Evolutionary conservation across 1,284 basidiomycete species (phyloP).

Genomic region (Singerocomus rubriflavus): DNA sequence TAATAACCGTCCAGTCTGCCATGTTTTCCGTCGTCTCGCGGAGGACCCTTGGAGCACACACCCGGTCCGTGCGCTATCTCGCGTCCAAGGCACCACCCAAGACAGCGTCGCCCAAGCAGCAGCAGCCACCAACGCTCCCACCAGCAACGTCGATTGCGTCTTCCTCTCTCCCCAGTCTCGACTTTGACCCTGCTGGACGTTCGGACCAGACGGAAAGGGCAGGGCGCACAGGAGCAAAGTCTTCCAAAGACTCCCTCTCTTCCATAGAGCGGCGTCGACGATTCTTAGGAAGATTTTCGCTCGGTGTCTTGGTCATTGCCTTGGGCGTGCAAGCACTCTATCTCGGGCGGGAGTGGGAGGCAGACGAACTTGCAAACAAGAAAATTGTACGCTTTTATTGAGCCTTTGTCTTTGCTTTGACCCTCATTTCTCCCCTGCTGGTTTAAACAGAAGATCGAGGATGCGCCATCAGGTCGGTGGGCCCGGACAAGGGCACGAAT

Average conservation of each 20-base stretch:
- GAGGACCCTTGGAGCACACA: slow-evolving; percentile 19
- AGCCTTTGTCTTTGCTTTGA: slow-evolving; percentile 13
- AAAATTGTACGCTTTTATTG: slow-evolving; percentile 43
- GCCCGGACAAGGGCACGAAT: slow-evolving; percentile 60
- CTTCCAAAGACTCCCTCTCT: slow-evolving; percentile 67
- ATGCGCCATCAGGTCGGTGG: slow-evolving; percentile 57
- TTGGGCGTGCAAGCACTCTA: slow-evolving; percentile 45
- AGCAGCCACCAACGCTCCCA: slow-evolving; percentile 5
- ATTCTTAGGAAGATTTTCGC: slow-evolving; percentile 49
- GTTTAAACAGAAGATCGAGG: slow-evolving; percentile 47
- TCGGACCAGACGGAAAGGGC: slow-evolving; percentile 19
- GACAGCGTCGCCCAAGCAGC: neutral
- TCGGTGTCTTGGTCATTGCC: slow-evolving; percentile 53
- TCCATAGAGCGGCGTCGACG: slow-evolving; percentile 68
- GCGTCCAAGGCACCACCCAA: slow-evolving; percentile 24
- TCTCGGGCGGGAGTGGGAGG: slow-evolving; percentile 62
- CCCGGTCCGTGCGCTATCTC: slow-evolving; percentile 21
- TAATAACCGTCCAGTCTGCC: neutral
- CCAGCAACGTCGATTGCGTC: slow-evolving; percentile 8
- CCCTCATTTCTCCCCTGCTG: slow-evolving; percentile 17
- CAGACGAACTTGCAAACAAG: slow-evolving; percentile 49
- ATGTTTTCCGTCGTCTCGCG: slow-evolving; percentile 29
- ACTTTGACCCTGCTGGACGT: slow-evolving; percentile 50
- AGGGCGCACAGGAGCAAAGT: slow-evolving; percentile 64
- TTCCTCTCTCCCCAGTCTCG: slow-evolving; percentile 42